A percentile compares a stretch with the other conserved stretches of the same genome.
These are phyloP conservation scores for Tuber calosporum DNA, from an alignment of 495 filamentous ascomycete genomes.

Conservation along the genomic window DNA sequence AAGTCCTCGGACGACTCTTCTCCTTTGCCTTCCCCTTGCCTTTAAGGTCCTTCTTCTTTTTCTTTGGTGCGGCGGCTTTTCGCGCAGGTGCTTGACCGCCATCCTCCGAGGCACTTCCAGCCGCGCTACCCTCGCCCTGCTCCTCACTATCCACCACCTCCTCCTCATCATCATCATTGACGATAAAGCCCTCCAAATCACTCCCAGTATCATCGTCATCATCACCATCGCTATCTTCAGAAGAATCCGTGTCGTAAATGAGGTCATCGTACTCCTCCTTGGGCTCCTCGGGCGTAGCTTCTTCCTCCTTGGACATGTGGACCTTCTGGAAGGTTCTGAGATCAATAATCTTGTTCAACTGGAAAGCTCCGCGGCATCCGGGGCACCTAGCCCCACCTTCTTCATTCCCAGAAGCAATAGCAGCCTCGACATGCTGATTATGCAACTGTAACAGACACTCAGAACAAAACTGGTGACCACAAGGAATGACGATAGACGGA, in stretches of 20 bases:
- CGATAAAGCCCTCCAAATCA: slow-evolving; percentile 53
- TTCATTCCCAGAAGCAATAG: slow-evolving; percentile 55
- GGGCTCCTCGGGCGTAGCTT: slow-evolving; percentile 11
- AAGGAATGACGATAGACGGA: slow-evolving; percentile 73
- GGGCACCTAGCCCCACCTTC: slow-evolving; percentile 61
- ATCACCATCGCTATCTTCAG: slow-evolving; percentile 42
- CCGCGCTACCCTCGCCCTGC: slow-evolving; percentile 5
- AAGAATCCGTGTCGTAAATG: slow-evolving; percentile 39
- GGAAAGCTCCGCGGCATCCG: slow-evolving; percentile 60
- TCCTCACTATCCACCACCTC: slow-evolving; percentile 24
- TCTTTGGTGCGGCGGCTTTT: slow-evolving; percentile 26
- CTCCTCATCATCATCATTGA: slow-evolving; percentile 47
- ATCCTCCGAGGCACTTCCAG: slow-evolving; percentile 14
- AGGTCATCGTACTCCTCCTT: slow-evolving; percentile 38
- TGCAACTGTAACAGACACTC: slow-evolving; percentile 71
- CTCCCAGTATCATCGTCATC: slow-evolving; percentile 44
- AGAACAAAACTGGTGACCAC: slow-evolving; percentile 69
- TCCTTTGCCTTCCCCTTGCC: slow-evolving; percentile 48
- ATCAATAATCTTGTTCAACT: slow-evolving; percentile 63
- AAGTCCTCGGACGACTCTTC: slow-evolving; percentile 45
- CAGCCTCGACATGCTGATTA: slow-evolving; percentile 49
- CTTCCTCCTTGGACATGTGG: slow-evolving; percentile 52
- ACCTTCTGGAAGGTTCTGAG: slow-evolving; percentile 66
- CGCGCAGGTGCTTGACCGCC: slow-evolving; percentile 22
- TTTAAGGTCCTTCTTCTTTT: slow-evolving; percentile 42